A percentile compares a stretch with the other conserved stretches of the same genome.
Conservation (phyloP, 2,329 filamentous ascomycete genomes). For the Botrytis galanthina region DNA sequence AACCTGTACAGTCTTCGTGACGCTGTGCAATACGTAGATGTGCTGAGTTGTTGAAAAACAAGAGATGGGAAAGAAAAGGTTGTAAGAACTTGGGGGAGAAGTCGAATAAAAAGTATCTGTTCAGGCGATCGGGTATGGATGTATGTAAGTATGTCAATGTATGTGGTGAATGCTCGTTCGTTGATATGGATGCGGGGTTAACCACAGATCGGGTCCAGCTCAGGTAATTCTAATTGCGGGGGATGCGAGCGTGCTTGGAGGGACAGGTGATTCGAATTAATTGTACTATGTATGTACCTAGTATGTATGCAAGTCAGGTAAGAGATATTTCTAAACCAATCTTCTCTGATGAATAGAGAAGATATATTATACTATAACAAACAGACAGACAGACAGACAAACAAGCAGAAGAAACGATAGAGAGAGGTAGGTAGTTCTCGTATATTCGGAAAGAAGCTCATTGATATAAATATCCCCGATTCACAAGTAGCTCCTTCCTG, state of each 20-base stretch:
- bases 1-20: neutral
- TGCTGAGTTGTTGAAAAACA: neutral
- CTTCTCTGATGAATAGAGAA: neutral
- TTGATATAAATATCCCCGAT: neutral
- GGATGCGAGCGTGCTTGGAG: neutral
- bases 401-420: neutral
- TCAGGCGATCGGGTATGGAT: neutral
- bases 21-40: neutral
- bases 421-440: neutral
- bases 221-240: neutral
- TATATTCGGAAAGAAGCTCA: neutral
- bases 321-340: neutral
- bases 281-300: neutral
- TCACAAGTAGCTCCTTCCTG: neutral
- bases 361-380: neutral
- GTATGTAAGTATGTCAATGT: neutral
- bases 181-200: neutral
- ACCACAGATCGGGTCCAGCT: slow-evolving; percentile 5
- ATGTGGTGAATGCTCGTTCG: slow-evolving; percentile 8
- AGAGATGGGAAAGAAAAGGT: neutral
- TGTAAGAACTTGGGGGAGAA: neutral
- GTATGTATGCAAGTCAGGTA: neutral
- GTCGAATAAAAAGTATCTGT: neutral
- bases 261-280: neutral
- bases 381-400: neutral